Conservation (phyloP, 2,329 filamentous ascomycete species). For the Ceratocystis cubensis region DNA sequence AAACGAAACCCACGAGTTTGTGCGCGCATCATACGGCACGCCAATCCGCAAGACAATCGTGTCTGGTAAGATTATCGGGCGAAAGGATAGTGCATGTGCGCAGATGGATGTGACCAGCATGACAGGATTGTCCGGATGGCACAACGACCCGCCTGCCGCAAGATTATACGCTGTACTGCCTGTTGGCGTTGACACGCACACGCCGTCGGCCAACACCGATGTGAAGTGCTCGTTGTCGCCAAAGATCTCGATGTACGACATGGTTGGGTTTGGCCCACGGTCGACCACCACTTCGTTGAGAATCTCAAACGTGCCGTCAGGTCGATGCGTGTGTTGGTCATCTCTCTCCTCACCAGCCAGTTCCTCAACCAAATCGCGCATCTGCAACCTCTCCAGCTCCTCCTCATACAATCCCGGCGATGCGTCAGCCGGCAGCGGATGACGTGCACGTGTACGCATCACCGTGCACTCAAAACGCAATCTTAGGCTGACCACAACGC, state of each 20-base stretch:
- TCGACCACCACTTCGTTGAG: slow-evolving; percentile 96
- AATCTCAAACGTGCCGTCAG: slow-evolving; percentile 76
- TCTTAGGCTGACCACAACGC: slow-evolving; percentile 76
- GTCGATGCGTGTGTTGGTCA: slow-evolving; percentile 71
- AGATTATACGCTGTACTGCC: slow-evolving; percentile 94
- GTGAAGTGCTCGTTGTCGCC: slow-evolving; percentile 94
- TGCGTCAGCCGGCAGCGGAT: slow-evolving; percentile 19
- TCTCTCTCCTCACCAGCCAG: slow-evolving; percentile 76
- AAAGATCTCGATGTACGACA: slow-evolving; percentile 86
- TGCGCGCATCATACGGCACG: slow-evolving; percentile 86
- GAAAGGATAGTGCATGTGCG: slow-evolving; percentile 86
- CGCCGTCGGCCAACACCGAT: slow-evolving; percentile 79
- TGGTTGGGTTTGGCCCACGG: slow-evolving; percentile 82
- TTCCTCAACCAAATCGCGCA: slow-evolving; percentile 72
- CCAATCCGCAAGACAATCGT: slow-evolving; percentile 87
- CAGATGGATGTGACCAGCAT: slow-evolving; percentile 92
- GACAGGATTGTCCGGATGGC: slow-evolving; percentile 91
- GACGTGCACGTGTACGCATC: slow-evolving; percentile 58
- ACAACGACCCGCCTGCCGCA: slow-evolving; percentile 85
- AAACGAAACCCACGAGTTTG: slow-evolving; percentile 92
- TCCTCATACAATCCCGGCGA: slow-evolving; percentile 26
- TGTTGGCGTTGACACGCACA: slow-evolving; percentile 88
- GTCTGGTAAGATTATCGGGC: slow-evolving; percentile 92
- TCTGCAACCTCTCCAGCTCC: slow-evolving; percentile 30
- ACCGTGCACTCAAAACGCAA: slow-evolving; percentile 86